Percentiles rank a stretch among this genome's conserved stretches.
Evolutionary conservation across 1,139 yeast genomes (phyloP).

Genomic region (Scheffersomyces titani): DNA sequence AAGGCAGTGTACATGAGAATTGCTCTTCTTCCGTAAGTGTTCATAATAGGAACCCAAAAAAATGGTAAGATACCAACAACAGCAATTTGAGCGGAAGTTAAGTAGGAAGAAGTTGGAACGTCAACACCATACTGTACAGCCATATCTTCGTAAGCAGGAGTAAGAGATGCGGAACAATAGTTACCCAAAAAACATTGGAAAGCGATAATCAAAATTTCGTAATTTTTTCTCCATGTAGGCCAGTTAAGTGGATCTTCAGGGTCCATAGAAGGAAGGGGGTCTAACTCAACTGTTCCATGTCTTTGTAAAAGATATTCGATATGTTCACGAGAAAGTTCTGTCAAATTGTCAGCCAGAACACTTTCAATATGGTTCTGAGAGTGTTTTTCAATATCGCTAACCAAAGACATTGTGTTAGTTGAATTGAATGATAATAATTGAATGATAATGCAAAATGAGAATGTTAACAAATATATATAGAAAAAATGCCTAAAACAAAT

Average conservation of each 20-base stretch:
- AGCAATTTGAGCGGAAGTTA: conserved; percentile 17
- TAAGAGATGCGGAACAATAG: conserved; percentile 18
- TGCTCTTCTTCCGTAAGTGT: conserved; percentile 14
- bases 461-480: too few relatives aligned
- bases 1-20: conserved; percentile 10
- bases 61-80: conserved; percentile 15
- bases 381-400: conserved; percentile 9
- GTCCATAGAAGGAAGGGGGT: conserved; percentile 17
- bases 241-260: conserved; percentile 18
- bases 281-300: conserved; percentile 17
- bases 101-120: conserved; percentile 14
- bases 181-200: conserved; percentile 16
- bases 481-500: too few relatives aligned
- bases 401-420: not conserved
- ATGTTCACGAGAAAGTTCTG: conserved; percentile 10
- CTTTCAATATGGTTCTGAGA: conserved; percentile 4
- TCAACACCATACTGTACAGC: conserved; percentile 11
- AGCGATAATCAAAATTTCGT: conserved; percentile 13
- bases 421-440: not conserved
- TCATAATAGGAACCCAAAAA: conserved; percentile 18
- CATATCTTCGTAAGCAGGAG: conserved; percentile 16
- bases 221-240: conserved; percentile 9
- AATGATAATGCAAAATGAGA: too few relatives aligned
- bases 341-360: not conserved
- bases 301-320: conserved; percentile 12